These are phyloP conservation scores for Fusarium dlaminii DNA, from an alignment of 2,329 filamentous ascomycete genomes.

Conservation along the genomic window DNA sequence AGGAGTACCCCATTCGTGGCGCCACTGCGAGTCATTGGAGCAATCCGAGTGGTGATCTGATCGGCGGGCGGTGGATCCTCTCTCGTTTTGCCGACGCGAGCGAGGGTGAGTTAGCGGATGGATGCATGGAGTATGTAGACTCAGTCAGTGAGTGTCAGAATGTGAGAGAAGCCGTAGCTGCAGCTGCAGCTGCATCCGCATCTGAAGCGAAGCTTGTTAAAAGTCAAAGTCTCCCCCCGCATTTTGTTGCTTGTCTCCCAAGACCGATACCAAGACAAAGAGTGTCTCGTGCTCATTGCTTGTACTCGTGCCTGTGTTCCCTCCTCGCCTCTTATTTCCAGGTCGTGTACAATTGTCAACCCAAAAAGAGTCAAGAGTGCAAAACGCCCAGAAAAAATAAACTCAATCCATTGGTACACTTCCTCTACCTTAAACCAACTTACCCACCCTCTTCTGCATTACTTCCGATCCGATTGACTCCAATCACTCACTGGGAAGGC, in stretches of 20 bases:
- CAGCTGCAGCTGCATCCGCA: not conserved
- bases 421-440: slow-evolving; percentile 7
- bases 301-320: slow-evolving; percentile 2
- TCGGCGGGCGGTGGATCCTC: slow-evolving; percentile 42
- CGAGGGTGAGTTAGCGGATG: not conserved
- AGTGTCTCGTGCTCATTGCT: not conserved
- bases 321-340: slow-evolving; percentile 3
- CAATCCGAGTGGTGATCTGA: slow-evolving; percentile 36
- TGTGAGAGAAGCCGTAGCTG: not conserved
- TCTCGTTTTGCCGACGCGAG: slow-evolving; percentile 13
- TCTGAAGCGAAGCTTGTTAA: slow-evolving; percentile 10
- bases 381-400: slow-evolving; percentile 15
- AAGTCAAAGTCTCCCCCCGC: slow-evolving; percentile 39
- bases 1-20: slow-evolving; percentile 11
- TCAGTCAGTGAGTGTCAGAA: not conserved
- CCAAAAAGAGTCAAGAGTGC: slow-evolving; percentile 19
- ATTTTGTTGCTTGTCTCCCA: slow-evolving; percentile 20
- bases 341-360: not conserved
- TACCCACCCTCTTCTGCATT: slow-evolving; percentile 12
- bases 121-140: not conserved
- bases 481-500: not conserved
- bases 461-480: not conserved
- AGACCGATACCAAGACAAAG: slow-evolving; percentile 1
- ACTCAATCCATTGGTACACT: slow-evolving; percentile 13
- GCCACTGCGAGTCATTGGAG: slow-evolving; percentile 41